Evolutionary conservation across 108 stramenopile species (phyloP).

Genomic region (Seminavis robusta): DNA sequence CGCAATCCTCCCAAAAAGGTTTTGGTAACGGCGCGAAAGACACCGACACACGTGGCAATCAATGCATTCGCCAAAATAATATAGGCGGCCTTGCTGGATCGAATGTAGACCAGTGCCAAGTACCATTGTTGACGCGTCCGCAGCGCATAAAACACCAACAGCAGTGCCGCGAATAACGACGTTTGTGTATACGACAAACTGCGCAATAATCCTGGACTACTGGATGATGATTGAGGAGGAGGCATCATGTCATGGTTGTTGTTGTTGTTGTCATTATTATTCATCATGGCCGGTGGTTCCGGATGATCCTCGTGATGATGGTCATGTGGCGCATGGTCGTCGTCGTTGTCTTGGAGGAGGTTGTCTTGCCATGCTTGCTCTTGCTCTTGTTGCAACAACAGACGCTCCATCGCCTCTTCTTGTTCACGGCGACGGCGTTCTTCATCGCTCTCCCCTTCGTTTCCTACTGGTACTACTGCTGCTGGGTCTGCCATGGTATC

Average conservation of each 20-base stretch:
- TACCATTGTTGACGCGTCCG: constrained; percentile 93
- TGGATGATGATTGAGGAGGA: neutral
- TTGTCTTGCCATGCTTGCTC: neutral
- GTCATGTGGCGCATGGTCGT: neutral
- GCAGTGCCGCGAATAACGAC: constrained; percentile 51
- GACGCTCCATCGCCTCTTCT: constrained; percentile 3
- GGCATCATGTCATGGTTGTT: neutral
- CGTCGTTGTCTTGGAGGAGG: neutral
- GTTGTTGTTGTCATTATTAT: constrained; percentile 1
- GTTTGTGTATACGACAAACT: constrained; percentile 32
- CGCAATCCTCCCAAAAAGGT: constrained; percentile 84
- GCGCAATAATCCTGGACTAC: neutral
- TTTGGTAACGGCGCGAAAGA: constrained; percentile 48
- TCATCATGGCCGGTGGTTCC: neutral
- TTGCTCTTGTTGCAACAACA: constrained; percentile 3
- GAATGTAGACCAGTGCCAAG: constrained; percentile 86
- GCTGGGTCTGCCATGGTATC: too few species aligned
- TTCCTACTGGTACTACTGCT: too few species aligned
- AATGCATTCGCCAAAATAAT: constrained; percentile 82
- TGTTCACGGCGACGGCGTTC: neutral
- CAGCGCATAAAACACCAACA: constrained; percentile 65
- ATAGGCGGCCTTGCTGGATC: constrained; percentile 86
- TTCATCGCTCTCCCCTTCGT: constrained; percentile 1
- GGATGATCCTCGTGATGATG: neutral
- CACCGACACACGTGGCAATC: constrained; percentile 52